Evolutionary conservation across 2,329 filamentous ascomycete genomes (phyloP), one percentile per base, ranked within the genome.

Genomic region (Cordyceps javanica): DNA sequence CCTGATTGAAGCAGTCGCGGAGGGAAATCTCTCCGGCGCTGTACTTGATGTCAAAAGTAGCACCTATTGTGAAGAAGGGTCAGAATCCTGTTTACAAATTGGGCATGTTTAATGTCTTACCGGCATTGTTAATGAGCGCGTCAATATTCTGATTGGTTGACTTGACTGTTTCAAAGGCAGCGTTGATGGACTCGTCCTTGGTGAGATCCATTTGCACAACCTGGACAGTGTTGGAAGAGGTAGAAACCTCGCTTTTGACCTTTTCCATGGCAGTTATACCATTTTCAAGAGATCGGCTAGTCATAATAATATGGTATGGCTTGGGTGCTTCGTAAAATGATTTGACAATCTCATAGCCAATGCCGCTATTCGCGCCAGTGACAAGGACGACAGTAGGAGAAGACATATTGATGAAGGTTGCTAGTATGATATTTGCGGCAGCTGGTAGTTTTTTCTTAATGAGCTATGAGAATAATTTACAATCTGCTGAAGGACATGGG

Each of bases 241-340:
- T 50, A 0, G 77, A 66, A 10, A 71, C 64, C 54, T 82, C 77
- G 7, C 62, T 60, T 39, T 71, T 63, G 9, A 81, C 60, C 1
- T 66, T 62, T 3, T 69, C 49, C 36, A 77, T 72, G 2, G 80
- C 81, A 2, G 63, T 63, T 1, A 79, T 65, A 25, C 74, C 82
- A 57, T 82, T 83, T 3, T 73, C 69, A 0, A 77, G 13, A 2
- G 70, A 75, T 1, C 82, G 76, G 38, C 73, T 74, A 38, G 81
- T 81, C n/a, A 86, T 62, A 26, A 84, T 63, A 57, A 86, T 73
- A 7, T 75, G 71, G 66, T 84, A 84, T 5, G 74, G 28, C 5
- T 46, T 46, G 25, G 53, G 9, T 1, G 53, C 30, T 32, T 46
- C 41, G 16, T 46, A 53, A 19, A 53, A 42, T 3, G 50, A 28